These are phyloP conservation scores for Salix udensis DNA, from an alignment of 345 rosid genomes.

Conservation along the genomic window DNA sequence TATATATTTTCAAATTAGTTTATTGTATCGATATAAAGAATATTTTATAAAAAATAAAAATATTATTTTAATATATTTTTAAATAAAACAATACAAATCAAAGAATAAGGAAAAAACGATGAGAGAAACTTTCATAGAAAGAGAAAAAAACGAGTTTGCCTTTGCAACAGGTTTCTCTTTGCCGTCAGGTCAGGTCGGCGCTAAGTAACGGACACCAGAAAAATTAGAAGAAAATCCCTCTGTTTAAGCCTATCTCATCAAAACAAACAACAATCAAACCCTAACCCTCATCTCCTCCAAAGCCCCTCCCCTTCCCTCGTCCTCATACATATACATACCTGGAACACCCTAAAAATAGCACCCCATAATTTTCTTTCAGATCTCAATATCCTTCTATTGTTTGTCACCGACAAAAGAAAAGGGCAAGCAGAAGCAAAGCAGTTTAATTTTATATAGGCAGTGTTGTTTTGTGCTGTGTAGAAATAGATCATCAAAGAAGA, in stretches of 20 bases:
- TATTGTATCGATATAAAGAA: too few species aligned
- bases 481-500: conserved; percentile 9
- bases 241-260: neutral
- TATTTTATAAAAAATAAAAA: too few species aligned
- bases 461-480: neutral
- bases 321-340: neutral
- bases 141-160: neutral
- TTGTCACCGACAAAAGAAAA: neutral
- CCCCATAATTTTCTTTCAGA: neutral
- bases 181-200: neutral
- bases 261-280: neutral
- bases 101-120: neutral
- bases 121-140: neutral
- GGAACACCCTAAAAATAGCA: neutral
- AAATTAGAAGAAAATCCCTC: neutral
- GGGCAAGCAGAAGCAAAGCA: neutral
- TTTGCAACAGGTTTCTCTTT: neutral
- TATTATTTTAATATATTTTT: too few species aligned
- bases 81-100: too few species aligned
- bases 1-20: too few species aligned
- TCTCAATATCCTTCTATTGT: neutral
- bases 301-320: neutral
- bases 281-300: neutral
- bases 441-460: neutral
- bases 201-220: neutral